Conservation (phyloP, 2,329 filamentous ascomycete species). For the Penicillium sp. region DNA sequence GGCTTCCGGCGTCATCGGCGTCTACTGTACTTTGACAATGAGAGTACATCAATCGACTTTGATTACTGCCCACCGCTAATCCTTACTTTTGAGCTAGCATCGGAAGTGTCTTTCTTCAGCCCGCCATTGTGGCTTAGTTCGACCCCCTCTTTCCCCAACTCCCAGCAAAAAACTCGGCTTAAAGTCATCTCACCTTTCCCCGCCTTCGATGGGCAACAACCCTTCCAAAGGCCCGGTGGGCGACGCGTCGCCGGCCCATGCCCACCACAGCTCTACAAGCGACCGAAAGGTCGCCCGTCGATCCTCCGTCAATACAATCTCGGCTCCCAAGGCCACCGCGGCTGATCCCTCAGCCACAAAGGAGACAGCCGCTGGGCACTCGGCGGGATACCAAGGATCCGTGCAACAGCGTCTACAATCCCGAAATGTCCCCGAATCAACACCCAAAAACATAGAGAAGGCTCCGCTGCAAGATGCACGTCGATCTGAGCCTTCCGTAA, state of each 20-base stretch:
- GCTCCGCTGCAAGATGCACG: slow-evolving; percentile 24
- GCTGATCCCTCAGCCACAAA: slow-evolving; percentile 44
- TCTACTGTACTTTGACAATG: slow-evolving; percentile 11
- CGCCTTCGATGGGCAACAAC: slow-evolving; percentile 48
- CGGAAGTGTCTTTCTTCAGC: slow-evolving; percentile 17
- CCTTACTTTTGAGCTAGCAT: slow-evolving; percentile 14
- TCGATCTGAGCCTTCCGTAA: slow-evolving; percentile 20
- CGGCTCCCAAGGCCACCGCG: slow-evolving; percentile 39
- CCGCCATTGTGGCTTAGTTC: slow-evolving; percentile 18
- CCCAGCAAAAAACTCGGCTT: slow-evolving; percentile 8
- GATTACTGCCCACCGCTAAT: slow-evolving; percentile 7
- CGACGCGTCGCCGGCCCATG: slow-evolving; percentile 29
- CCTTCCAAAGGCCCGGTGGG: slow-evolving; percentile 44
- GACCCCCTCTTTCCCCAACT: slow-evolving; percentile 3
- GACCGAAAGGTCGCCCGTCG: slow-evolving; percentile 43
- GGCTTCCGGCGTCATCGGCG: slow-evolving; percentile 20
- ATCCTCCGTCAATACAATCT: slow-evolving; percentile 41
- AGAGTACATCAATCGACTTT: slow-evolving; percentile 8
- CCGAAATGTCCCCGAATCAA: slow-evolving; percentile 34
- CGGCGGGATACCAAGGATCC: slow-evolving; percentile 34
- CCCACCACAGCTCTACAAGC: slow-evolving; percentile 23
- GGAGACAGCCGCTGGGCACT: slow-evolving; percentile 43
- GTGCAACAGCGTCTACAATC: slow-evolving; percentile 44
- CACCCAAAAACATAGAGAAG: slow-evolving; percentile 24
- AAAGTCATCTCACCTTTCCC: slow-evolving; percentile 16